A percentile compares a stretch with the other conserved stretches of the same genome.
Evolutionary conservation across 495 filamentous ascomycete species (phyloP).

Genomic region (Pseudomonodictys pantanalensis): DNA sequence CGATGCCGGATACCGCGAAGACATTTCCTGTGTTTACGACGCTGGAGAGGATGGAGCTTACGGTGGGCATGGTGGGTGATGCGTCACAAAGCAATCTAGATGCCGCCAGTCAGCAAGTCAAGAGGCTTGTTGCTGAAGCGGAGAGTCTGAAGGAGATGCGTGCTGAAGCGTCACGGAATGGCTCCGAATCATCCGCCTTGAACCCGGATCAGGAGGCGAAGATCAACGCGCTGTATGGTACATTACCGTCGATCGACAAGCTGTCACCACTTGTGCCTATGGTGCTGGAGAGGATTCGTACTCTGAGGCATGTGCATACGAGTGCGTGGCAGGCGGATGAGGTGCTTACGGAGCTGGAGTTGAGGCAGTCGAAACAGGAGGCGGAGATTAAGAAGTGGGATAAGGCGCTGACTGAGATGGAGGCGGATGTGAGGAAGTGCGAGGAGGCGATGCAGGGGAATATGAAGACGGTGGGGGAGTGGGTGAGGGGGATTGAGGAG

Average conservation of each 20-base stretch:
- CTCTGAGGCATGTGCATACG: slow-evolving; percentile 78
- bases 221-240: slow-evolving; percentile 88
- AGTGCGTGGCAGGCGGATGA: slow-evolving; percentile 84
- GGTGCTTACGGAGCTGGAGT: slow-evolving; percentile 70
- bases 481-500: slow-evolving; percentile 84
- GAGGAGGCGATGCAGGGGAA: slow-evolving; percentile 71
- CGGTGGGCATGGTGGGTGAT: slow-evolving; percentile 62
- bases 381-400: slow-evolving; percentile 82
- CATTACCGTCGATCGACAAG: slow-evolving; percentile 83
- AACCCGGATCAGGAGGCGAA: slow-evolving; percentile 61
- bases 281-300: slow-evolving; percentile 79
- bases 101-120: slow-evolving; percentile 67
- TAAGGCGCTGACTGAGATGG: slow-evolving; percentile 75
- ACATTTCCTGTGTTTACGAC: slow-evolving; percentile 72
- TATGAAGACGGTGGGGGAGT: slow-evolving; percentile 74
- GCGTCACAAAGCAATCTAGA: slow-evolving; percentile 68
- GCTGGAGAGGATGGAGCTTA: slow-evolving; percentile 71
- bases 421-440: slow-evolving; percentile 65
- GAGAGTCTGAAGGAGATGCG: slow-evolving; percentile 72
- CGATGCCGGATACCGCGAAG: slow-evolving; percentile 60
- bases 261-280: slow-evolving; percentile 81
- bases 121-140: slow-evolving; percentile 73
- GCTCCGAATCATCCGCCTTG: background rate
- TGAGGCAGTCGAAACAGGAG: slow-evolving; percentile 76
- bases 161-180: slow-evolving; percentile 49